Conservation (phyloP, 2,329 filamentous ascomycete species). For the Verticillium dahliae region DNA sequence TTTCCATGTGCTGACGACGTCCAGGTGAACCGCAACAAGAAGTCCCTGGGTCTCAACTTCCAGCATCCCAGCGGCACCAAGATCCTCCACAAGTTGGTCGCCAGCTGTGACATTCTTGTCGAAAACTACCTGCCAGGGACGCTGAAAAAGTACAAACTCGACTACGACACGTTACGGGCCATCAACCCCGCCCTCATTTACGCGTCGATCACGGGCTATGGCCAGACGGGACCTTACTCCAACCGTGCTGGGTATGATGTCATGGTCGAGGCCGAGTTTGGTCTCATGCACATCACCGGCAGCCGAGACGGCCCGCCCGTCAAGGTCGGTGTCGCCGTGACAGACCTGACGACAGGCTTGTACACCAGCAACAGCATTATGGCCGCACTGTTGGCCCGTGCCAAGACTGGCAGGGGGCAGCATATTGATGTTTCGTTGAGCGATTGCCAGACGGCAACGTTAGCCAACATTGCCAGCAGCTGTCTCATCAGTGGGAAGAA, state of each 20-base stretch:
- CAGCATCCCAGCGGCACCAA: slow-evolving; percentile 76
- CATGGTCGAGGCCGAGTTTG: slow-evolving; percentile 98
- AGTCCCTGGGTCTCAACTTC: slow-evolving; percentile 86
- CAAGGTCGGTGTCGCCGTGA: slow-evolving; percentile 96
- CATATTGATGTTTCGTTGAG: slow-evolving; percentile 88
- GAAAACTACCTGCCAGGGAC: slow-evolving; percentile 94
- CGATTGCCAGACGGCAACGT: slow-evolving; percentile 89
- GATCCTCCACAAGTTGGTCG: slow-evolving; percentile 78
- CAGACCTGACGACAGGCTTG: slow-evolving; percentile 87
- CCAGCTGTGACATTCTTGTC: slow-evolving; percentile 84
- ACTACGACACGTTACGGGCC: slow-evolving; percentile 71
- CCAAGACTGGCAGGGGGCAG: slow-evolving; percentile 72
- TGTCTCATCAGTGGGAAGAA: slow-evolving; percentile 81
- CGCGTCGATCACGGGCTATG: slow-evolving; percentile 94
- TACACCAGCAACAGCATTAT: slow-evolving; percentile 96
- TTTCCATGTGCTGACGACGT: neutral
- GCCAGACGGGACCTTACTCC: slow-evolving; percentile 87
- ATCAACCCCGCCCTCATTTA: slow-evolving; percentile 89
- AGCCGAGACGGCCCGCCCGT: slow-evolving; percentile 82
- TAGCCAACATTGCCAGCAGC: slow-evolving; percentile 93
- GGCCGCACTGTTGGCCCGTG: slow-evolving; percentile 77
- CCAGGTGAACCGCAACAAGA: slow-evolving; percentile 95
- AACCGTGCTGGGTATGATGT: slow-evolving; percentile 92
- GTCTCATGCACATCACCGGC: slow-evolving; percentile 97
- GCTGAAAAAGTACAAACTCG: slow-evolving; percentile 84